Evolutionary conservation across 192 early-diverging fungal genomes (phyloP), one percentile per base, ranked within the genome.

Genomic region (Rhizoclosmatium globosum): DNA sequence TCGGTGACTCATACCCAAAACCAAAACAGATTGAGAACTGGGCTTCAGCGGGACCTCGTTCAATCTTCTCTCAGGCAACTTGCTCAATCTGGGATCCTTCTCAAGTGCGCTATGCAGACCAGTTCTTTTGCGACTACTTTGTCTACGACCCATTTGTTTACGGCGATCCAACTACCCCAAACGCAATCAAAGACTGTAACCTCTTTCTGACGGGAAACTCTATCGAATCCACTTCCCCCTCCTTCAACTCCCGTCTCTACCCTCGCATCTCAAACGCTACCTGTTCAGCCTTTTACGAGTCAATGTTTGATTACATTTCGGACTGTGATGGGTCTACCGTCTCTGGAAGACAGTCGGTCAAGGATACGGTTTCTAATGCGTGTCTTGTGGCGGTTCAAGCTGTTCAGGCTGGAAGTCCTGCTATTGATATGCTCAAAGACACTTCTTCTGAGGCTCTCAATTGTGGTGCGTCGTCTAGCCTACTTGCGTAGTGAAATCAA

Each of bases 111-210:
- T 76, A 76, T 64, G 13, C 61, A 31, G 47, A 47, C 9, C 74
- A 76, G 47, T 76, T 66, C 48, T 50, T 41, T 19, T 76, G 74
- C 50, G 74, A 76, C 46, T 76, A 74, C 15, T 47, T 19, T n/a
- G 15, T 68, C 13, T 46, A 15, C 45, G 38, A 44, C 44, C 59
- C 64, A 4, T 64, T 45, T 61, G 44, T 76, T 38, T 47, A 31
- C 48, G 61, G 64, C 23, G 45, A 67, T 41, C 13, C 23, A 19
- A 21, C 42, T 45, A 17, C 45, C 15, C 11, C 9, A 46, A 23
- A 50, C 45, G 23, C 19, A 7, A 47, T 56, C 50, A 59, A 21
- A 38, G 71, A 73, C 56, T 73, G 73, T 45, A 74, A 64, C 57
- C 39, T 45, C 11, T 43, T 74, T 31, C 21, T 64, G 57, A 6